Conservation (phyloP, 1,139 yeast genomes). For the Debaryomyces nepalensis region DNA sequence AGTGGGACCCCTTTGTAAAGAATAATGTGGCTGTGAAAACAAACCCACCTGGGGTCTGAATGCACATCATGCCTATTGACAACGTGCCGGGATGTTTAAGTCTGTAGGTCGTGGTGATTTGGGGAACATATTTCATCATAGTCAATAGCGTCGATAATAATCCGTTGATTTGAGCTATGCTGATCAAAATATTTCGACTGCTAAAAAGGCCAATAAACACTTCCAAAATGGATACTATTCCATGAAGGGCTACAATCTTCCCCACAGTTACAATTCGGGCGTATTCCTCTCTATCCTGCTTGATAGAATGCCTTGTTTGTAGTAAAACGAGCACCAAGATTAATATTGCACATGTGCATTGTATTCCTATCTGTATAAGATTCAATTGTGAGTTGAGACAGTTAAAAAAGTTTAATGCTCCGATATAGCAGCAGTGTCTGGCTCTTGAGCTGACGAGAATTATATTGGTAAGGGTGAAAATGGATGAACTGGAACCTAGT, state of each 20-base stretch:
- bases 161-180: slow-evolving; percentile 67
- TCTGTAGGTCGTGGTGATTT: slow-evolving; percentile 67
- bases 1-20: slow-evolving; percentile 73
- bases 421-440: slow-evolving; percentile 53
- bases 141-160: slow-evolving; percentile 65
- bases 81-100: slow-evolving; percentile 82
- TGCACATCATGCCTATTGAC: slow-evolving; percentile 79
- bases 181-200: slow-evolving; percentile 24
- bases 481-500: slow-evolving; percentile 74
- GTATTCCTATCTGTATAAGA: slow-evolving; percentile 69
- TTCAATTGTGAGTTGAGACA: slow-evolving; percentile 75
- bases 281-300: slow-evolving; percentile 53
- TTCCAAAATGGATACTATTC: slow-evolving; percentile 38
- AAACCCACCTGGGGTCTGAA: slow-evolving; percentile 91
- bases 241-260: slow-evolving; percentile 40
- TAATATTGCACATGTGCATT: slow-evolving; percentile 65
- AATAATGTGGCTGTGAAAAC: slow-evolving; percentile 74
- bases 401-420: slow-evolving; percentile 52
- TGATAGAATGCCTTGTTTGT: slow-evolving; percentile 48
- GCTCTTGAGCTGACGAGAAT: slow-evolving; percentile 62
- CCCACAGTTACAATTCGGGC: slow-evolving; percentile 48
- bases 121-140: slow-evolving; percentile 78
- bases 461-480: slow-evolving; percentile 72
- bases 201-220: slow-evolving; percentile 35
- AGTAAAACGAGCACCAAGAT: slow-evolving; percentile 60